Base-by-base conservation (phyloP, 2,329 filamentous ascomycete genomes). In the Aspergillus terreus region DNA sequence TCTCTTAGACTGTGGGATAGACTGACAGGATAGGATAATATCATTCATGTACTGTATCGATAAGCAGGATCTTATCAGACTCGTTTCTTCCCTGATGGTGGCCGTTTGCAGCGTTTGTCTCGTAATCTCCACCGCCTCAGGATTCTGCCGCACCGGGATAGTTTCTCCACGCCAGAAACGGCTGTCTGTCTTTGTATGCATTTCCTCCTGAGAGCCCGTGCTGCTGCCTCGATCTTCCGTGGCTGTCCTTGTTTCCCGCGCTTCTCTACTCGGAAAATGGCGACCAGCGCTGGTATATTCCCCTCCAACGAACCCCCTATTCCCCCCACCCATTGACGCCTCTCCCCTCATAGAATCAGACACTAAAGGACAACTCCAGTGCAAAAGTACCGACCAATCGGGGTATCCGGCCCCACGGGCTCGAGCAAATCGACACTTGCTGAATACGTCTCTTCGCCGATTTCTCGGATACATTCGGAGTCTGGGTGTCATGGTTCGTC, bases 361-460 rank as follows among this genome's bases (percentile, higher is more conserved):
- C 38, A 6, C 17, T 30, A 30, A 30, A 30, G 27, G 9, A 46
- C 19, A 4, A n/a, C 10, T n/a, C 23, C 50, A 65, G 63, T 62
- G 27, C 62, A 60, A 42, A 66, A 62, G 47, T 66, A 66, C 49
- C 64, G 72, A 32, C 72, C 73, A 5, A 65, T 76, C 25, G 71
- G 76, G 32, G 62, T 74, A 41, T 72, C 68, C 11, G 72, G 73
- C 10, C 71, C 70, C 14, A 71, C 69, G 17, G 70, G 74, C 38
- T 70, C 71, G 2, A 73, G 73, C 19, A 74, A 75, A 61, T 71
- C 68, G 11, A 75, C 73, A 4, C 58, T 76, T 76, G 9, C 64
- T 76, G 17, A 73, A 72, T n/a, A 54, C 61, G 66, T 40, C 66
- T 76, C 4, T 74, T 77, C 49, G 61, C 61, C 14, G 69, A 73